Conservation (phyloP, 176 grass and related monocot species). For the Canna indica region DNA sequence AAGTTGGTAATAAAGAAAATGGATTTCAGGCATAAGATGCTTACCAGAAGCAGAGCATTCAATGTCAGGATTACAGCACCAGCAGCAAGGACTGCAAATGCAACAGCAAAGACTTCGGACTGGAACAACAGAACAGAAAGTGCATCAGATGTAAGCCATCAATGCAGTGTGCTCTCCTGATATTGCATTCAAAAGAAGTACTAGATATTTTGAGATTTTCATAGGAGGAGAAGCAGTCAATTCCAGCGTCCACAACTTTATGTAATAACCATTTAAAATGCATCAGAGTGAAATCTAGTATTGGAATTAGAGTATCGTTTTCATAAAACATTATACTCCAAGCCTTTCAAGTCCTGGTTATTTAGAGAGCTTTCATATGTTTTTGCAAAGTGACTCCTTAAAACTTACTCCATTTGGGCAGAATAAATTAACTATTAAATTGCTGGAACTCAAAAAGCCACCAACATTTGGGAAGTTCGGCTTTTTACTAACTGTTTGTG, state of each 20-base stretch:
- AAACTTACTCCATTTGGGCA: neutral
- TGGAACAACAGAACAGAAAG: conserved; percentile 28
- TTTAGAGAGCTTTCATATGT: neutral
- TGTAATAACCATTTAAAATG: neutral
- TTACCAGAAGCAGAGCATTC: conserved; percentile 97
- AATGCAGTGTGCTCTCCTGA: neutral
- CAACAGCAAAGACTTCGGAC: conserved; percentile 99
- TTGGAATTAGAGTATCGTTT: neutral
- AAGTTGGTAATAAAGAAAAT: too few species aligned
- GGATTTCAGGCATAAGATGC: neutral
- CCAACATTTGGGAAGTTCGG: neutral
- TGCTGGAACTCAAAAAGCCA: neutral
- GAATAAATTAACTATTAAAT: neutral
- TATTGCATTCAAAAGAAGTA: neutral
- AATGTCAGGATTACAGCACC: conserved; percentile 91
- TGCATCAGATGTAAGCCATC: neutral
- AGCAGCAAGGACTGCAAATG: conserved; percentile 94
- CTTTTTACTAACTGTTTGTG: neutral
- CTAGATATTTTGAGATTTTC: neutral
- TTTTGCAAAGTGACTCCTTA: neutral
- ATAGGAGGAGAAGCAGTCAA: neutral
- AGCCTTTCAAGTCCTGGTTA: neutral
- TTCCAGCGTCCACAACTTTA: neutral
- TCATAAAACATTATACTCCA: neutral
- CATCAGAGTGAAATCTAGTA: neutral